Evolutionary conservation across 2,329 filamentous ascomycete genomes (phyloP).

Genomic region (Paraphaeosphaeria sporulosa): DNA sequence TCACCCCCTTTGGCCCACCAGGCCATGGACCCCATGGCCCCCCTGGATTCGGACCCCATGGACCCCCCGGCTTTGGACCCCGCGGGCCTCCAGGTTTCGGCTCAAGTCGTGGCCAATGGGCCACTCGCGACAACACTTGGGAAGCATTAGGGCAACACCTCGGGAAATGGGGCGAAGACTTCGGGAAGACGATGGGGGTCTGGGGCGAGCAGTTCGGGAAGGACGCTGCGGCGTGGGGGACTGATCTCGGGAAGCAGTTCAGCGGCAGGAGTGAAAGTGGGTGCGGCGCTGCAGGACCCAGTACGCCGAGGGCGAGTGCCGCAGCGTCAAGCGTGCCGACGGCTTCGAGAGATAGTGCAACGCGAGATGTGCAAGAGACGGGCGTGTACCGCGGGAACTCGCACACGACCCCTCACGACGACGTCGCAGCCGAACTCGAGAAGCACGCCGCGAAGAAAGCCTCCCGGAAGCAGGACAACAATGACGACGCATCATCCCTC

Average conservation of each 20-base stretch:
- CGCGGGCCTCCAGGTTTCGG: slow-evolving; percentile 4
- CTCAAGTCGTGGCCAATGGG: not conserved
- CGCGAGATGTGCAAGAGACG: slow-evolving; percentile 27
- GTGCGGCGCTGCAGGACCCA: slow-evolving; percentile 1
- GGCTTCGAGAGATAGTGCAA: not conserved
- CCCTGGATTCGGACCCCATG: slow-evolving; percentile 12
- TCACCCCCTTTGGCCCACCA: slow-evolving; percentile 18
- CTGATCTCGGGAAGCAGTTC: slow-evolving; percentile 16
- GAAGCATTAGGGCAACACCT: slow-evolving; percentile 26
- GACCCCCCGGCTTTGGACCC: slow-evolving; percentile 4
- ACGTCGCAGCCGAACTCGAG: slow-evolving; percentile 8
- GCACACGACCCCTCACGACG: slow-evolving; percentile 1
- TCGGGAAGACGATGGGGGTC: slow-evolving; percentile 39
- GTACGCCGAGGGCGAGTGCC: not conserved
- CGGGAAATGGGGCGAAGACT: slow-evolving; percentile 41
- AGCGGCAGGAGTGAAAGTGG: not conserved
- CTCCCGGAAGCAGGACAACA: slow-evolving; percentile 21
- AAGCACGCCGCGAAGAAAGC: slow-evolving; percentile 10
- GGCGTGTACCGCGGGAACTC: slow-evolving; percentile 23
- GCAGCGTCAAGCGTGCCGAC: not conserved
- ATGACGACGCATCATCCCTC: slow-evolving; percentile 30
- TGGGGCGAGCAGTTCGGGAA: slow-evolving; percentile 42
- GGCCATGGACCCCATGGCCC: slow-evolving; percentile 16
- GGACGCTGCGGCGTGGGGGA: slow-evolving; percentile 28
- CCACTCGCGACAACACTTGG: slow-evolving; percentile 20